Base-by-base conservation (phyloP, 2,329 filamentous ascomycete species). In the Trichoderma sp. region DNA sequence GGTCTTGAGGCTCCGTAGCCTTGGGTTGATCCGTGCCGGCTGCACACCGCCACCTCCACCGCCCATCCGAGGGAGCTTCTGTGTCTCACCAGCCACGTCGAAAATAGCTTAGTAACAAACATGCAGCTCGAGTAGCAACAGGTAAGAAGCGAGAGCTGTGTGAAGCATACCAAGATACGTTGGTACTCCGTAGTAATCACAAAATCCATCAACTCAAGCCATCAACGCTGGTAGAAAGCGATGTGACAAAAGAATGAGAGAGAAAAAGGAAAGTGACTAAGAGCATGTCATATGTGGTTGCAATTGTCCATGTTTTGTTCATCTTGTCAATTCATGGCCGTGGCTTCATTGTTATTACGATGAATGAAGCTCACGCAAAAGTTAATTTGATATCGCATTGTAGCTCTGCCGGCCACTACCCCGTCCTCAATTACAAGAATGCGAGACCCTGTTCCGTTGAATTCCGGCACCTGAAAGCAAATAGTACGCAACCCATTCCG, bases 401-500 rank as follows among this genome's bases (percentile, higher is more conserved):
- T 73, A 76, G 77, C 76, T 77, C 73, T 73, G 75, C 70, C 71
- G 74, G 75, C 74, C 73, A 75, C 76, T 75, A 74, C 76, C 76
- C 75, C 76, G 74, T 78, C 78, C 78, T 77, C 78, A 77, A 78
- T 77, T 77, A 74, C 75, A 74, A 76, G 70, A 72, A 76, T 75
- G 74, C 74, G 79, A 77, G 78, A 78, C 79, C 79, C 76, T 77
- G 74, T 78, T 78, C 79, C 77, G 74, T 78, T 77, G 75, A 77
- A 76, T 75, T 76, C 79, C 79, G 75, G 78, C 74, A 79, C 77
- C 75, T 74, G 71, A 72, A 78, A 80, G 77, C 74, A 75, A 81
- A 81, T 81, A 79, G 78, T 77, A 80, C 79, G 77, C 77, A 76
- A 78, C 78, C 80, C 79, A 75, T 81, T 76, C 78, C 77, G 79